These are phyloP conservation scores for Auricularia cornea DNA, from an alignment of 768 basidiomycete genomes.

Conservation along the genomic window DNA sequence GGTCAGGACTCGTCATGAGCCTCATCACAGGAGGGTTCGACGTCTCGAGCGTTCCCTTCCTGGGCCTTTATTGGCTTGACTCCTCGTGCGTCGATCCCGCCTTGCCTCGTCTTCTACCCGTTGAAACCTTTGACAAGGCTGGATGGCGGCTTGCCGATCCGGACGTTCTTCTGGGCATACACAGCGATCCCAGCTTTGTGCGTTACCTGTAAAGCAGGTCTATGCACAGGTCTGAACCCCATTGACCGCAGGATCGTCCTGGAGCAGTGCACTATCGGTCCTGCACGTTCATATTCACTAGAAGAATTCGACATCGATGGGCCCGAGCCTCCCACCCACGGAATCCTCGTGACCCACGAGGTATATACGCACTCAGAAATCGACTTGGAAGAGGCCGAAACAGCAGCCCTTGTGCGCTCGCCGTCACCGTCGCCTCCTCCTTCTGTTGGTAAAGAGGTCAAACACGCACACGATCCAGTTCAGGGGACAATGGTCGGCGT, in stretches of 20 bases:
- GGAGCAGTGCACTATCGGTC: slow-evolving; percentile 25
- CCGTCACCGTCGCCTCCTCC: background rate
- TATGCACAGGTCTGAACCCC: background rate
- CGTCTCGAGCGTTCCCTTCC: slow-evolving; percentile 25
- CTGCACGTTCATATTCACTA: slow-evolving; percentile 18
- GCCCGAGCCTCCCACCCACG: background rate
- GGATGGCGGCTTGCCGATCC: slow-evolving; percentile 7
- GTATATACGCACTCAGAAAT: background rate
- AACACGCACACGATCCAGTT: background rate
- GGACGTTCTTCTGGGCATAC: slow-evolving; percentile 28
- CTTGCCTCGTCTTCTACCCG: background rate
- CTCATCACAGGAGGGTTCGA: slow-evolving; percentile 32
- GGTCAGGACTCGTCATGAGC: slow-evolving; percentile 28
- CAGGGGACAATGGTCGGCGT: slow-evolving; percentile 20
- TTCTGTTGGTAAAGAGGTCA: background rate
- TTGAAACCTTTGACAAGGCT: background rate
- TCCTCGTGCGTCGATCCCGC: slow-evolving; percentile 1
- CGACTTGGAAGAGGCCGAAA: background rate
- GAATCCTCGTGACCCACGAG: background rate
- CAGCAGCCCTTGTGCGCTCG: slow-evolving; percentile 8
- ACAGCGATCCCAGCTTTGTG: slow-evolving; percentile 22
- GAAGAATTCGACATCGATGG: slow-evolving; percentile 3
- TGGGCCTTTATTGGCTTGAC: slow-evolving; percentile 14
- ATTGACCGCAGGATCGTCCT: slow-evolving; percentile 22
- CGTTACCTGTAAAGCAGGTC: slow-evolving; percentile 4